A percentile compares a stretch with the other conserved stretches of the same genome.
These are phyloP conservation scores for Lagenaria siceraria DNA, from an alignment of 306 rosid species.

Conservation along the genomic window DNA sequence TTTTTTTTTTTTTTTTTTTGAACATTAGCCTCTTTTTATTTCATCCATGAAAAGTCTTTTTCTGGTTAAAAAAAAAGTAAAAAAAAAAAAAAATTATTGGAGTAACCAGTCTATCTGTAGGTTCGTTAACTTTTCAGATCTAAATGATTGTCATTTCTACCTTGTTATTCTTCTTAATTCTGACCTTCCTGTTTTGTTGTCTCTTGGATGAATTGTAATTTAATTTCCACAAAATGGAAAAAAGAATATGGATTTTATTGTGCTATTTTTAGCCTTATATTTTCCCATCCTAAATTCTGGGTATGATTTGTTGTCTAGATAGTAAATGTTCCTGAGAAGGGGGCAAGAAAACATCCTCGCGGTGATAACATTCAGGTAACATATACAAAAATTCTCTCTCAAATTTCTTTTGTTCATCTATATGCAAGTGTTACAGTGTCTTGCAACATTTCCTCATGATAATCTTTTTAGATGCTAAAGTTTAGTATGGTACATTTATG, in stretches of 20 bases:
- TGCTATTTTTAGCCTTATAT: neutral
- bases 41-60: too few relatives aligned
- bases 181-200: neutral
- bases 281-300: neutral
- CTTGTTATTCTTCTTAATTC: neutral
- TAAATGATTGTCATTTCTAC: neutral
- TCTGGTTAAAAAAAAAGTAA: too few relatives aligned
- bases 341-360: conserved; percentile 87
- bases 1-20: too few relatives aligned
- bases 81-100: neutral
- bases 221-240: neutral
- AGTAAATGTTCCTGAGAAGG: conserved; percentile 98
- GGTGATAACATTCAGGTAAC: conserved; percentile 93
- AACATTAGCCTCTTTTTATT: too few relatives aligned
- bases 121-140: neutral
- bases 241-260: neutral
- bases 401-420: neutral
- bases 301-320: conserved; percentile 31
- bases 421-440: neutral
- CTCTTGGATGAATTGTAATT: neutral
- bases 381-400: neutral
- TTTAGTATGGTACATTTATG: neutral
- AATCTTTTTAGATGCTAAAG: neutral
- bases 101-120: neutral
- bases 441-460: neutral